Conservation (phyloP, 768 basidiomycete species). For the Dentipellis sp. region DNA sequence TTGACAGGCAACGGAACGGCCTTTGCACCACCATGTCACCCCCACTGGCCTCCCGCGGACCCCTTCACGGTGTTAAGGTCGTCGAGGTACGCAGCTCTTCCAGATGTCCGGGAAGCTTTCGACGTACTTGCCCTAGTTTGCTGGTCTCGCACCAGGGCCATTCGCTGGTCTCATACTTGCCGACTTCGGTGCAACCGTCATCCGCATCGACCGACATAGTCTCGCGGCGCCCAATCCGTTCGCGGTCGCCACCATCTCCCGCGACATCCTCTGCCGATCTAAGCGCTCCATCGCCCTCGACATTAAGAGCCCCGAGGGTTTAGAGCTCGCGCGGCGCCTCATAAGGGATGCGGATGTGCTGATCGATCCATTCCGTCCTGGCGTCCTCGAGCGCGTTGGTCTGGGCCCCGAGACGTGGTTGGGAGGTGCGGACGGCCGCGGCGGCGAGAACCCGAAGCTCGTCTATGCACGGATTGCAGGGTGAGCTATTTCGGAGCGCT, state of each 20-base stretch:
- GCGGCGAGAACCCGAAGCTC: constrained; percentile 46
- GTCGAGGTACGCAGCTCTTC: constrained; percentile 13
- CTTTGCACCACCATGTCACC: no score
- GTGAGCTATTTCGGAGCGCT: constrained; percentile 27
- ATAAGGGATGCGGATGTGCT: constrained; percentile 65
- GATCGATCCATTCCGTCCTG: constrained; percentile 79
- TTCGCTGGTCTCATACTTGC: constrained; percentile 72
- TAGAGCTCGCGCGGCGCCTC: constrained; percentile 45
- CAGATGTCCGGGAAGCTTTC: not conserved
- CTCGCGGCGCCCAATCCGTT: constrained; percentile 16
- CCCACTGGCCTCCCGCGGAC: not conserved
- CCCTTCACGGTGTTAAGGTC: constrained; percentile 15
- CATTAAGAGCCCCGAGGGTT: constrained; percentile 51
- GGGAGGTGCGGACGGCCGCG: constrained; percentile 31
- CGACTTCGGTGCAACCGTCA: constrained; percentile 72
- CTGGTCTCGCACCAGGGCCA: constrained; percentile 74
- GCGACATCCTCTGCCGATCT: constrained; percentile 54
- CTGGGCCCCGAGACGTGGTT: constrained; percentile 72
- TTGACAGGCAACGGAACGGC: no score
- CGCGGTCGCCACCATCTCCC: not conserved
- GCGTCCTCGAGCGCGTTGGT: constrained; percentile 70
- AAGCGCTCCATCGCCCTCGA: constrained; percentile 72
- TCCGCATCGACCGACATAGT: constrained; percentile 60
- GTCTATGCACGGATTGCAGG: constrained; percentile 73
- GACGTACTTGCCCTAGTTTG: constrained; percentile 40